These are phyloP conservation scores for Phytophthora sojae DNA, from an alignment of 352 stramenopile genomes.

Conservation along the genomic window DNA sequence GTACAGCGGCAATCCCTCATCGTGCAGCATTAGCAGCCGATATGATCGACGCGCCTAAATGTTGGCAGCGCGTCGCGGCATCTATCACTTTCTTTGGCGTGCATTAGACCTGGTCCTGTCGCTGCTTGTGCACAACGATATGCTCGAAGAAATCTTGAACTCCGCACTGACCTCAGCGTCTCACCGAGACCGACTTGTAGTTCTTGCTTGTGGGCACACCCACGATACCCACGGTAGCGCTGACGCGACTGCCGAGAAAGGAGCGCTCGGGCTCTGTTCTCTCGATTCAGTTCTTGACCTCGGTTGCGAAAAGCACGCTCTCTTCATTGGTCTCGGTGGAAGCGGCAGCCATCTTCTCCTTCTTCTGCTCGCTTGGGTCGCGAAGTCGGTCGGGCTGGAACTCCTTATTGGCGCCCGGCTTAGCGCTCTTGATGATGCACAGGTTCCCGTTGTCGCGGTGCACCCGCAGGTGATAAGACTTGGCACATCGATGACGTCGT, in stretches of 20 bases:
- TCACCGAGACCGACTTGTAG: too few relatives aligned
- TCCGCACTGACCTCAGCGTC: too few relatives aligned
- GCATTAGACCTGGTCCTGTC: too few relatives aligned
- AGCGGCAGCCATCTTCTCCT: slow-evolving; percentile 17
- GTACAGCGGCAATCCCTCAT: too few relatives aligned
- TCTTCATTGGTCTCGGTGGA: too few relatives aligned
- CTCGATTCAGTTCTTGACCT: slow-evolving; percentile 52
- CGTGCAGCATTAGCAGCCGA: too few relatives aligned
- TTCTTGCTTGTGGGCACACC: too few relatives aligned
- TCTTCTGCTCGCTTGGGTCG: slow-evolving; percentile 20
- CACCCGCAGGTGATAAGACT: slow-evolving; percentile 57
- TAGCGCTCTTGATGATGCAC: slow-evolving; percentile 54
- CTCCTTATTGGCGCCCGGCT: slow-evolving; percentile 26
- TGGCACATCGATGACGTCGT: slow-evolving; percentile 56
- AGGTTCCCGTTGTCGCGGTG: slow-evolving; percentile 58
- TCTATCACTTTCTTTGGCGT: too few relatives aligned
- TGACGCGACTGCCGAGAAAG: slow-evolving; percentile 49
- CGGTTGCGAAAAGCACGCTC: slow-evolving; percentile 46
- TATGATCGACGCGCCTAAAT: too few relatives aligned
- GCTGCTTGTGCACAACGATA: too few relatives aligned
- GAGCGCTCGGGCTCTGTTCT: slow-evolving; percentile 27
- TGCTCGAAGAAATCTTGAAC: too few relatives aligned
- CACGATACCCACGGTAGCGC: slow-evolving; percentile 56
- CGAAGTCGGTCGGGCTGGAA: slow-evolving; percentile 11
- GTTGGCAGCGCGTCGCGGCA: too few relatives aligned